These are phyloP conservation scores for Heterobasidion occidentale DNA, from an alignment of 1,284 basidiomycete species.

Conservation along the genomic window DNA sequence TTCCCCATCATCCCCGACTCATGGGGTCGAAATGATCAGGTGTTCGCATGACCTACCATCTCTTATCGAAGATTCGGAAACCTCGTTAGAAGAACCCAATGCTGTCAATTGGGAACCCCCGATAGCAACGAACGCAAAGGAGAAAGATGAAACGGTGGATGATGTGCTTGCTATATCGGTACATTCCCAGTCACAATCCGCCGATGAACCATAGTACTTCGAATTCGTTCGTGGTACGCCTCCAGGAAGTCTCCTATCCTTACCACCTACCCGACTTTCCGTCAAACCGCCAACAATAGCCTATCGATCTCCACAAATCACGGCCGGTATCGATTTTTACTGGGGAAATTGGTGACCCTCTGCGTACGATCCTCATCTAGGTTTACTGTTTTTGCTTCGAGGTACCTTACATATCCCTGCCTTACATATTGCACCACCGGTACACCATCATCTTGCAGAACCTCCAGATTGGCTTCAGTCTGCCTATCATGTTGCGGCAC, in stretches of 20 bases:
- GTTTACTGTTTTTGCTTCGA: neutral
- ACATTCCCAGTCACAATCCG: too few relatives aligned
- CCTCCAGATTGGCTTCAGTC: neutral
- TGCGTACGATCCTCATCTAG: neutral
- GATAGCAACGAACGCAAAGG: neutral
- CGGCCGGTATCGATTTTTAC: neutral
- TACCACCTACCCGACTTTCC: neutral
- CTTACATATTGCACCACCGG: neutral
- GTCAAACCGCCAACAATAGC: neutral
- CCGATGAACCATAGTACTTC: too few relatives aligned
- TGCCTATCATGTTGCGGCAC: neutral
- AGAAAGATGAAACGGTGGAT: neutral
- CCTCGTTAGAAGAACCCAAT: neutral
- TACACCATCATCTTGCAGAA: neutral
- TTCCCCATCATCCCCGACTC: conserved; percentile 24
- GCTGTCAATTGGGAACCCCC: neutral
- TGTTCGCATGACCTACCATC: neutral
- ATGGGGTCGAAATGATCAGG: conserved; percentile 1
- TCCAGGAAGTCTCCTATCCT: neutral
- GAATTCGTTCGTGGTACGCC: neutral
- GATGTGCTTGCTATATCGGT: too few relatives aligned
- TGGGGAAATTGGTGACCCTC: neutral
- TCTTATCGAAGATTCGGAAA: neutral
- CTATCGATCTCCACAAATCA: neutral
- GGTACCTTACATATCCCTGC: neutral